These are phyloP conservation scores for Diplodia scrobiculata DNA, from an alignment of 2,329 filamentous ascomycete species.

Conservation along the genomic window DNA sequence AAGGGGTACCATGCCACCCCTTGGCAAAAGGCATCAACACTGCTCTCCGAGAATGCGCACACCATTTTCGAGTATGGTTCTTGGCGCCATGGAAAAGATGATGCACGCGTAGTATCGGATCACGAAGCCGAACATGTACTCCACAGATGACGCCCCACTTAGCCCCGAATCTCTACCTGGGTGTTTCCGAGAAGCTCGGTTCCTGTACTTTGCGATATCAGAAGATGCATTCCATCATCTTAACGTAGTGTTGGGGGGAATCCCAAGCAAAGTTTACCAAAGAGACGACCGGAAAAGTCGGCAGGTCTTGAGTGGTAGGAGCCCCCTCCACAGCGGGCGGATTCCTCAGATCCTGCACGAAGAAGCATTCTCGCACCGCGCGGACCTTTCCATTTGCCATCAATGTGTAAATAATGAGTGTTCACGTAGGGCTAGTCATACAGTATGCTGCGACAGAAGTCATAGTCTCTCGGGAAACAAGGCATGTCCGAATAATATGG, in stretches of 20 bases:
- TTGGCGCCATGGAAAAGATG: not conserved
- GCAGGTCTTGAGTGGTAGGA: not conserved
- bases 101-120: not conserved
- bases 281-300: not conserved
- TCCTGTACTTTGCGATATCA: not conserved
- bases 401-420: not conserved
- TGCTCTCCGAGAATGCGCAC: not conserved
- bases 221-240: not conserved
- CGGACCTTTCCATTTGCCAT: not conserved
- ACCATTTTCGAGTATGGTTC: not conserved
- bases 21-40: not conserved
- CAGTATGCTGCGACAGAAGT: not conserved
- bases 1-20: not conserved
- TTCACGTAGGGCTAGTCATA: not conserved
- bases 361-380: not conserved
- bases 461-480: not conserved
- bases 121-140: not conserved
- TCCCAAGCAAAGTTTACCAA: not conserved
- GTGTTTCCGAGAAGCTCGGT: not conserved
- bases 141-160: not conserved
- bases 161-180: not conserved
- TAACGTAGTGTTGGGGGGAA: not conserved
- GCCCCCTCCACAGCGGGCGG: not conserved
- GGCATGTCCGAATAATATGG: not conserved
- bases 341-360: not conserved